phyloP scores from a whole-genome alignment of 139 green algal species.

The Chlamydomonas sp. region DNA sequence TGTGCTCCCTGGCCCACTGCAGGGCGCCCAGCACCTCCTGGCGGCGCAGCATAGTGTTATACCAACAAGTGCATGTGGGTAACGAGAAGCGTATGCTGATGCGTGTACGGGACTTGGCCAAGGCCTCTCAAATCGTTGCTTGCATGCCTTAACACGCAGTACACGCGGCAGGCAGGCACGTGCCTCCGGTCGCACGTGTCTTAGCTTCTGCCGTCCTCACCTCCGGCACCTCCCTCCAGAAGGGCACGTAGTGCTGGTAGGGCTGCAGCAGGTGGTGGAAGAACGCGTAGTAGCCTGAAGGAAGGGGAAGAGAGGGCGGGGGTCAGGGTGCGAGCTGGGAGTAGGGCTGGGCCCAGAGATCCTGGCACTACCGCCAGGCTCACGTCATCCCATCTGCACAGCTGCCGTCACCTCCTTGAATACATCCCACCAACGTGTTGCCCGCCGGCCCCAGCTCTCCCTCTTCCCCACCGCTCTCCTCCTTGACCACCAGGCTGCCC shows the following conservation, averaged over 20 bases:
- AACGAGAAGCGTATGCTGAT: background rate
- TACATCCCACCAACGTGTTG: background rate
- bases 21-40: slow-evolving; percentile 33
- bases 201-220: background rate
- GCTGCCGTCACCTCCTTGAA: background rate
- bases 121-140: too few relatives aligned
- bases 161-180: background rate
- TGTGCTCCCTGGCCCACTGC: slow-evolving; percentile 18
- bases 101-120: too few relatives aligned
- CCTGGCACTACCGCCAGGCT: too few relatives aligned
- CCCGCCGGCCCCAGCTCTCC: background rate
- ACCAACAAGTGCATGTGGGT: background rate
- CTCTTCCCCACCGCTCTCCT: slow-evolving; percentile 33
- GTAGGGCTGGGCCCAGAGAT: too few relatives aligned
- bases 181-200: background rate
- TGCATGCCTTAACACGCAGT: background rate
- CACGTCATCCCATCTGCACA: too few relatives aligned
- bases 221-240: slow-evolving; percentile 26
- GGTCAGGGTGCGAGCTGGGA: too few relatives aligned
- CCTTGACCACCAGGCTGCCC: slow-evolving; percentile 42
- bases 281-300: slow-evolving; percentile 48
- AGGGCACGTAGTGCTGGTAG: slow-evolving; percentile 50
- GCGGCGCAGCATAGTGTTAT: background rate
- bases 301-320: background rate
- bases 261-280: slow-evolving; percentile 56